A percentile compares a stretch with the other conserved stretches of the same genome.
These are phyloP conservation scores for Cyberlindnera mississippiensis DNA, from an alignment of 805 yeast genomes.

Conservation along the genomic window DNA sequence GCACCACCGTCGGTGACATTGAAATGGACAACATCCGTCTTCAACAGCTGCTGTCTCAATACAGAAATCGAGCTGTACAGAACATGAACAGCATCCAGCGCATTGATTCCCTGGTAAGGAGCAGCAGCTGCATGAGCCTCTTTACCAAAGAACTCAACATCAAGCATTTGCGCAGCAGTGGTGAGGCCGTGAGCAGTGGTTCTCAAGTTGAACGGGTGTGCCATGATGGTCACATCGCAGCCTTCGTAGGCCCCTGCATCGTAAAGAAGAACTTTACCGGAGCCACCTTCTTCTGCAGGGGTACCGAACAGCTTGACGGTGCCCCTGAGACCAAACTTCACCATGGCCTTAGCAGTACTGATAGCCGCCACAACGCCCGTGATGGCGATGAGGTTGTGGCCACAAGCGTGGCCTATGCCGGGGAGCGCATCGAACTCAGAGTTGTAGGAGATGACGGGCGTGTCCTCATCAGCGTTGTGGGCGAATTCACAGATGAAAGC, in stretches of 20 bases:
- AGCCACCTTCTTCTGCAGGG: conserved; percentile 13
- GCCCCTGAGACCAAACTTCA: conserved; percentile 8
- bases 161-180: conserved; percentile 8
- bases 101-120: conserved; percentile 11
- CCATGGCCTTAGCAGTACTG: conserved; percentile 8
- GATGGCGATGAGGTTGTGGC: conserved; percentile 11
- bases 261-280: conserved; percentile 8
- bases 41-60: conserved; percentile 8
- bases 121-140: conserved; percentile 14
- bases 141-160: conserved; percentile 8
- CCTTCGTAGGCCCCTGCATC: conserved; percentile 8
- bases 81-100: conserved; percentile 8
- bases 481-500: conserved; percentile 5
- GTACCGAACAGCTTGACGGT: conserved; percentile 9
- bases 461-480: conserved; percentile 1
- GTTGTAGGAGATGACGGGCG: conserved; percentile 6
- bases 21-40: conserved; percentile 9
- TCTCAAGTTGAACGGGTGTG: conserved; percentile 3
- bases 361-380: conserved; percentile 10
- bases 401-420: conserved; percentile 9
- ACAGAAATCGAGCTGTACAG: conserved; percentile 8
- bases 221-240: conserved; percentile 9
- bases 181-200: conserved; percentile 1
- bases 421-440: conserved; percentile 11
- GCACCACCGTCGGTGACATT: conserved; percentile 11